A percentile compares a stretch with the other conserved stretches of the same genome.
Evolutionary conservation across 768 basidiomycete genomes (phyloP).

Genomic region (Cubamyces lactineus): DNA sequence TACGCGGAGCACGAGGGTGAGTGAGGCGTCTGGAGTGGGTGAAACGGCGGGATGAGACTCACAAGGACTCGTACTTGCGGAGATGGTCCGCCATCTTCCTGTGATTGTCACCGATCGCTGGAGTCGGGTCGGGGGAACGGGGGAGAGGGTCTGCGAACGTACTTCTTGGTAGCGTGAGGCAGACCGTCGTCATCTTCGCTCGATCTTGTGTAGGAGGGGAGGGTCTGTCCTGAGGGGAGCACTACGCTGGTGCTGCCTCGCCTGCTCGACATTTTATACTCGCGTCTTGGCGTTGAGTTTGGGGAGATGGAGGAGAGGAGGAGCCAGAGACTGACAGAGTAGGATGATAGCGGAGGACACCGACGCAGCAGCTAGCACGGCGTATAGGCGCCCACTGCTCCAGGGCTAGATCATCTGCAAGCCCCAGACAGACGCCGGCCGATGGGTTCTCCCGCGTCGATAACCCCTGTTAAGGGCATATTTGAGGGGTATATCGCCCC

Average conservation of each 20-base stretch:
- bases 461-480: slow-evolving; percentile 7
- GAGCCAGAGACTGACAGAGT: too few relatives aligned
- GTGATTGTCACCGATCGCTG: slow-evolving; percentile 26
- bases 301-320: slow-evolving; percentile 4
- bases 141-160: slow-evolving; percentile 32
- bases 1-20: slow-evolving; percentile 31
- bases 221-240: slow-evolving; percentile 73
- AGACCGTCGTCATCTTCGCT: slow-evolving; percentile 80
- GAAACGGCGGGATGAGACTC: slow-evolving; percentile 42
- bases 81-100: slow-evolving; percentile 95
- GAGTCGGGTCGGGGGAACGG: slow-evolving; percentile 19
- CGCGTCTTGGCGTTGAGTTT: background rate
- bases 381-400: background rate
- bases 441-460: background rate
- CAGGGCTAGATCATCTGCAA: background rate
- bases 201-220: slow-evolving; percentile 78
- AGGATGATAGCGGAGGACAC: background rate
- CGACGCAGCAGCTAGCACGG: too few relatives aligned
- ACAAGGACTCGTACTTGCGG: slow-evolving; percentile 86
- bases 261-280: slow-evolving; percentile 39
- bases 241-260: slow-evolving; percentile 78
- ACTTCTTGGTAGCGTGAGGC: slow-evolving; percentile 95
- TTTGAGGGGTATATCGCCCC: background rate
- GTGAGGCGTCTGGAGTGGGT: background rate
- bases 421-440: background rate